Evolutionary conservation across 106 monocot species (phyloP).

Genomic region (Cymbidium sinense): DNA sequence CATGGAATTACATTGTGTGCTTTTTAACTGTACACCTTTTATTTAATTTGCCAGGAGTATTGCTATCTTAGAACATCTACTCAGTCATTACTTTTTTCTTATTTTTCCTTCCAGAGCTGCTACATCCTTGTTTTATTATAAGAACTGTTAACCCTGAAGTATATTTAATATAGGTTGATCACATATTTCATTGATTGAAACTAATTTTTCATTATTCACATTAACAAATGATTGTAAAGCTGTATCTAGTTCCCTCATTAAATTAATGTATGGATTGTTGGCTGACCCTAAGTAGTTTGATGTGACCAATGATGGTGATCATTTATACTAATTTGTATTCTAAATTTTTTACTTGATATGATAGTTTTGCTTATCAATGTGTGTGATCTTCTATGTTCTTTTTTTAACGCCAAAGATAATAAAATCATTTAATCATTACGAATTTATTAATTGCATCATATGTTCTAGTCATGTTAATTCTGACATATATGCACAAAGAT

Average conservation of each 20-base stretch:
- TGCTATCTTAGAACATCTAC: background rate
- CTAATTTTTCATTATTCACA: background rate
- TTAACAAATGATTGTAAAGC: conserved; percentile 1
- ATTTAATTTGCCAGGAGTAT: background rate
- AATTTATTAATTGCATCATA: background rate
- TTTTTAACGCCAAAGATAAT: background rate
- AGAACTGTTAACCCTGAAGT: background rate
- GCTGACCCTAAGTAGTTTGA: background rate
- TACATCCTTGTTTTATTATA: background rate
- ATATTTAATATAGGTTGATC: background rate
- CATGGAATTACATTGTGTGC: background rate
- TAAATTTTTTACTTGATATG: background rate
- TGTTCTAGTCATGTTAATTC: background rate
- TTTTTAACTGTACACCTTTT: background rate
- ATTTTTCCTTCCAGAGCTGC: too few species aligned
- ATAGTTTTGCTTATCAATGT: background rate
- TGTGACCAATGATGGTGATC: background rate
- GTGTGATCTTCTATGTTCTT: background rate
- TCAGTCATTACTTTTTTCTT: too few species aligned
- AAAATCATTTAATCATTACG: background rate
- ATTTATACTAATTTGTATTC: background rate
- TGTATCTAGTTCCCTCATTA: background rate
- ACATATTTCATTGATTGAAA: background rate
- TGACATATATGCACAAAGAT: background rate
- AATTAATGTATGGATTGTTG: background rate